A percentile compares a stretch with the other conserved stretches of the same genome.
phyloP scores from a whole-genome alignment of 768 basidiomycete genomes.

The Kwoniella mangroviensis region DNA sequence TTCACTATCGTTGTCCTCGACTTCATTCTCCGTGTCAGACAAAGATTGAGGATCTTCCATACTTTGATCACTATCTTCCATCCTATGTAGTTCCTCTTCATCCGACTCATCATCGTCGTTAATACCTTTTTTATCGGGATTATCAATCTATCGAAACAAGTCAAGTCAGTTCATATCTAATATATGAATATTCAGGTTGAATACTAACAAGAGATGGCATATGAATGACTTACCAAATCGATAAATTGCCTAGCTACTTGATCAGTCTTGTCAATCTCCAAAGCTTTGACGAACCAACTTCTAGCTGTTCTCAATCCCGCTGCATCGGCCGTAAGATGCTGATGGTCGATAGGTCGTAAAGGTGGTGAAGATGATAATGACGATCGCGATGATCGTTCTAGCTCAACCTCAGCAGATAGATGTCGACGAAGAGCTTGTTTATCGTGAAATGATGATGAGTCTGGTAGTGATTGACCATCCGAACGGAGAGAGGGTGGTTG shows the following conservation, averaged over 20 bases:
- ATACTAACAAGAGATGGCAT: too few relatives aligned
- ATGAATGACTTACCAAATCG: constrained; percentile 33
- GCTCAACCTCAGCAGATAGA: neutral
- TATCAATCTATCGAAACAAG: constrained; percentile 24
- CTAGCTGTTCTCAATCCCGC: constrained; percentile 36
- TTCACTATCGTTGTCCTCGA: constrained; percentile 6
- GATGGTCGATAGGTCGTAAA: neutral
- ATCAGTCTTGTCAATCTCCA: constrained; percentile 34
- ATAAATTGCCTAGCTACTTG: constrained; percentile 39
- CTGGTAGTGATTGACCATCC: neutral
- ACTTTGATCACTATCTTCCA: neutral
- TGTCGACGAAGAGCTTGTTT: too few relatives aligned
- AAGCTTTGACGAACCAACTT: constrained; percentile 42
- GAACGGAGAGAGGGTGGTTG: constrained; percentile 38
- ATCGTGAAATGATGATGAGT: neutral
- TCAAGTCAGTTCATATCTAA: neutral
- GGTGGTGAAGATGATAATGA: constrained; percentile 6
- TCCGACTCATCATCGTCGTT: constrained; percentile 22
- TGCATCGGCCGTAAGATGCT: constrained; percentile 25
- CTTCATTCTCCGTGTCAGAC: neutral
- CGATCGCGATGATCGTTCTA: neutral
- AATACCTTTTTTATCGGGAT: constrained; percentile 1
- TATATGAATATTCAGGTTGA: too few relatives aligned
- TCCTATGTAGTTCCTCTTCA: neutral
- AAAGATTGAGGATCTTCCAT: neutral